phyloP scores from a whole-genome alignment of 129 eudicot genomes.

The Logfia minima region DNA sequence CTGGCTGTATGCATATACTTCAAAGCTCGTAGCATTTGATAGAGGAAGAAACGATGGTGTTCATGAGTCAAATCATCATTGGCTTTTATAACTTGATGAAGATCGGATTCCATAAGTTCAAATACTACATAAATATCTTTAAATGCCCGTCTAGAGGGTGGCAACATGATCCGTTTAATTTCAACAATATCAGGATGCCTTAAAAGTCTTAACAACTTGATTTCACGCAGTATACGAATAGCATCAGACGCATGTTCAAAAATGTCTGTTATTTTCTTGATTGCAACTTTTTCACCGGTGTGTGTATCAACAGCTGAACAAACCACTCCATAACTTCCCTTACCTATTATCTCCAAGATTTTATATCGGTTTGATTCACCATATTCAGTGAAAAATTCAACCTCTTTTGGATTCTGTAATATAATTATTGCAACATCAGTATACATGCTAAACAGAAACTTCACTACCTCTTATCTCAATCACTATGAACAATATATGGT shows the following conservation, averaged over 20 bases:
- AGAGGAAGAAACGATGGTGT: slow-evolving; percentile 90
- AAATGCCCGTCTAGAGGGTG: slow-evolving; percentile 87
- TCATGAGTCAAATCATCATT: slow-evolving; percentile 93
- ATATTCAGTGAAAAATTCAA: slow-evolving; percentile 81
- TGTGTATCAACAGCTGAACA: slow-evolving; percentile 95
- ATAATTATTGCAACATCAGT: slow-evolving; percentile 4
- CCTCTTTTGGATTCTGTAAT: slow-evolving; percentile 67
- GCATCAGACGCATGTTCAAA: slow-evolving; percentile 93
- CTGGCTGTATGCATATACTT: slow-evolving; percentile 98
- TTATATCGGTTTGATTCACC: slow-evolving; percentile 89
- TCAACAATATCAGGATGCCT: slow-evolving; percentile 98
- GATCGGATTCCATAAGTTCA: slow-evolving; percentile 98
- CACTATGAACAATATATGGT: background rate
- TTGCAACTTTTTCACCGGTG: slow-evolving; percentile 90
- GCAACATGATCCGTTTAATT: slow-evolving; percentile 88
- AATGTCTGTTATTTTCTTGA: slow-evolving; percentile 80
- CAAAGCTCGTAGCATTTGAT: slow-evolving; percentile 92
- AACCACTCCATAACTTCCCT: slow-evolving; percentile 96
- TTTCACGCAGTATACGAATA: slow-evolving; percentile 81
- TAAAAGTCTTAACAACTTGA: slow-evolving; percentile 81
- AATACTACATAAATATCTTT: slow-evolving; percentile 89
- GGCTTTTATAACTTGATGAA: slow-evolving; percentile 96
- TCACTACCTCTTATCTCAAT: background rate
- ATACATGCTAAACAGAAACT: background rate
- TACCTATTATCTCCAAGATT: slow-evolving; percentile 87